A percentile compares a stretch with the other conserved stretches of the same genome.
phyloP scores from a whole-genome alignment of 805 yeast species.

The Priceomyces haplophilus region DNA sequence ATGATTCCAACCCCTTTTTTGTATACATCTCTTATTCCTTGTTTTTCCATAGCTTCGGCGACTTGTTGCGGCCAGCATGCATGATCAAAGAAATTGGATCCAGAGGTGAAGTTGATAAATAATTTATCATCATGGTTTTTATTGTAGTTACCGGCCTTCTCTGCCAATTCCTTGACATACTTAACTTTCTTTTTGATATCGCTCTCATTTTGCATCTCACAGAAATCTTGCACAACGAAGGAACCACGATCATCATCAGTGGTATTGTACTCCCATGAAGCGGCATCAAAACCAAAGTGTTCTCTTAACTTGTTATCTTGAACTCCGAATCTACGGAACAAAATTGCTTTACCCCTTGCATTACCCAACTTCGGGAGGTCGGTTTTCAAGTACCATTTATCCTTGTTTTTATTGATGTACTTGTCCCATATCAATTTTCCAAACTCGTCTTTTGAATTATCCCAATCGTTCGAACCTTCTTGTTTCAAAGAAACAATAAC shows the following conservation, averaged over 20 bases:
- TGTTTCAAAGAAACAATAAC: constrained; percentile 69
- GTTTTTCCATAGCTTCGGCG: constrained; percentile 47
- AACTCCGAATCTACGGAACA: constrained; percentile 73
- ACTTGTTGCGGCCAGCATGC: constrained; percentile 73
- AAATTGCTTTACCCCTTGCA: constrained; percentile 61
- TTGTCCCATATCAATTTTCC: constrained; percentile 57
- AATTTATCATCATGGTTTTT: constrained; percentile 49
- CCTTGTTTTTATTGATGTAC: constrained; percentile 47
- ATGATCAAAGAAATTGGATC: constrained; percentile 66
- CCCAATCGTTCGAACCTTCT: constrained; percentile 70
- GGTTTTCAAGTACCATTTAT: constrained; percentile 58
- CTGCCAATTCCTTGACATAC: constrained; percentile 54
- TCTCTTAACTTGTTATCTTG: constrained; percentile 38
- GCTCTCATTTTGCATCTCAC: constrained; percentile 52
- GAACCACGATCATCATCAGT: constrained; percentile 61
- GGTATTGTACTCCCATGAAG: constrained; percentile 64
- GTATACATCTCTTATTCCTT: constrained; percentile 46
- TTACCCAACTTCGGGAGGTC: constrained; percentile 59
- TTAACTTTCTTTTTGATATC: constrained; percentile 57
- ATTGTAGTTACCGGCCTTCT: constrained; percentile 48
- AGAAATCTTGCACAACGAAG: constrained; percentile 70
- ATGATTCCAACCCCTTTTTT: constrained; percentile 60
- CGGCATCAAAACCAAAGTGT: constrained; percentile 66
- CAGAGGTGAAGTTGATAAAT: constrained; percentile 71
- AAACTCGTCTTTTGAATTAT: constrained; percentile 61